Evolutionary conservation across 257 asterid genomes (phyloP).

Genomic region (Sherardia arvensis): DNA sequence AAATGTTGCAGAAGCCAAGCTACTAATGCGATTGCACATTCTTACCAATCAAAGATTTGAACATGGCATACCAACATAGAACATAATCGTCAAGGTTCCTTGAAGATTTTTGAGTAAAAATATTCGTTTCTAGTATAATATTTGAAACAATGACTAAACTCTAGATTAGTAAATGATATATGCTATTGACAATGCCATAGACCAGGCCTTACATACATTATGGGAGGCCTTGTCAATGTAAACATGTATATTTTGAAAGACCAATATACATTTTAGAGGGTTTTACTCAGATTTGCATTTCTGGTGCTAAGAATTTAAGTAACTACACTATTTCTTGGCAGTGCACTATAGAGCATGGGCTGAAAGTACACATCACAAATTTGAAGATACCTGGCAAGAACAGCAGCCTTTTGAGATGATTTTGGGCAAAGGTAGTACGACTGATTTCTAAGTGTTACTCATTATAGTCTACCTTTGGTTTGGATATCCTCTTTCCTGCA

Average conservation of each 20-base stretch:
- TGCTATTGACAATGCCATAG: too few species aligned
- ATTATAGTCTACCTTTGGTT: neutral
- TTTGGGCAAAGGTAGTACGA: constrained; percentile 68
- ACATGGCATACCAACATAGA: neutral
- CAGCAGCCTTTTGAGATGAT: constrained; percentile 87
- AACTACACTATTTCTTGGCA: constrained; percentile 18
- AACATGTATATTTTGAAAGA: neutral
- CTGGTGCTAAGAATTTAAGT: neutral
- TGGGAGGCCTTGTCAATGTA: neutral
- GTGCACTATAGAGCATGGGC: constrained; percentile 97
- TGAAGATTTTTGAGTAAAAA: neutral
- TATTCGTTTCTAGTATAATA: neutral
- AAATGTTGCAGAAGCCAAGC: neutral
- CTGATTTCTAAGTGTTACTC: constrained; percentile 4
- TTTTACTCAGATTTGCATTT: neutral
- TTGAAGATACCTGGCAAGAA: constrained; percentile 96
- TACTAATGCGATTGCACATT: neutral
- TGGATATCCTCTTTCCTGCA: neutral
- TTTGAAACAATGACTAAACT: neutral
- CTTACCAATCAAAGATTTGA: neutral
- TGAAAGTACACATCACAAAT: constrained; percentile 78
- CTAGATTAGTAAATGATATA: neutral
- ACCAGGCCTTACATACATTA: too few species aligned
- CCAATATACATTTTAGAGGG: neutral
- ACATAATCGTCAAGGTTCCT: neutral